Evolutionary conservation across 768 basidiomycete genomes (phyloP).

Genomic region (Infundibulicybe gibba): DNA sequence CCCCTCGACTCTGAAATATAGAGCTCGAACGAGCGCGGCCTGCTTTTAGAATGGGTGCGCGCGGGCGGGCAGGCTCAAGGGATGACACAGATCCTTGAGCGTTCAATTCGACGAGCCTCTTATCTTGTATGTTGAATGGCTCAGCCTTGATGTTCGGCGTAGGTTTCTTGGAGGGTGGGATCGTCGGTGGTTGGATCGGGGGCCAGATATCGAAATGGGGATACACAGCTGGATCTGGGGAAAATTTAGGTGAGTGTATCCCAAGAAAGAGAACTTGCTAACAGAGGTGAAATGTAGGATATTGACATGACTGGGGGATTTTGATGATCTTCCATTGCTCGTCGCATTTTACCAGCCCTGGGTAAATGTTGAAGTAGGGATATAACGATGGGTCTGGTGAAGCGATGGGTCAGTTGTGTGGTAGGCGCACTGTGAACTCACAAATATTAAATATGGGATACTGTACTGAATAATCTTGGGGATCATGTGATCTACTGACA

Average conservation of each 20-base stretch:
- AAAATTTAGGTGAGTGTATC: constrained; percentile 1
- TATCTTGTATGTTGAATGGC: too few relatives aligned
- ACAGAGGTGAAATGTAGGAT: not conserved
- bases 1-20: too few relatives aligned
- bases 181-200: constrained; percentile 5
- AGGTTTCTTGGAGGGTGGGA: constrained; percentile 7
- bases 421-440: constrained; percentile 2
- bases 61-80: too few relatives aligned
- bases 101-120: too few relatives aligned
- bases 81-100: too few relatives aligned
- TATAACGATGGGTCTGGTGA: constrained; percentile 24
- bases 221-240: constrained; percentile 29
- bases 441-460: constrained; percentile 12
- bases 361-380: constrained; percentile 40
- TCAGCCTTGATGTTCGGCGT: not conserved
- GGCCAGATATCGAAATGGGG: constrained; percentile 29
- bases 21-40: too few relatives aligned
- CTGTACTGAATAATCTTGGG: too few relatives aligned
- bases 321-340: constrained; percentile 3
- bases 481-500: too few relatives aligned
- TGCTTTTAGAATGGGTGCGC: too few relatives aligned
- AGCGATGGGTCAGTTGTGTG: not conserved
- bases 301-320: constrained; percentile 22
- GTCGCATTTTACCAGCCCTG: constrained; percentile 7
- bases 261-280: not conserved